A percentile compares a stretch with the other conserved stretches of the same genome.
phyloP scores from a whole-genome alignment of 345 rosid genomes.

The Euphorbia lathyris region DNA sequence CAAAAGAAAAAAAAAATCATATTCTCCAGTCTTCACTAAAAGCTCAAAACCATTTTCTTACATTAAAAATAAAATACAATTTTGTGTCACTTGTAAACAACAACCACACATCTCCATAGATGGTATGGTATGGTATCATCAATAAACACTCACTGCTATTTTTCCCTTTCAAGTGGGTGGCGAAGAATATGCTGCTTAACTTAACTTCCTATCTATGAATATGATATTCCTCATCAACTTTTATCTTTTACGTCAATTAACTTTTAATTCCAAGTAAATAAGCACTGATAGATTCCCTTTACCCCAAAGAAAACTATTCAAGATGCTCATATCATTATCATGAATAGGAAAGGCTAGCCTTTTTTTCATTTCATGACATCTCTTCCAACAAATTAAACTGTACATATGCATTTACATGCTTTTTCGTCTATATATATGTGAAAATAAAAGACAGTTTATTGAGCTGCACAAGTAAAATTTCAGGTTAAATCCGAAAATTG shows the following conservation, averaged over 20 bases:
- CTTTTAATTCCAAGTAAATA: constrained; percentile 7
- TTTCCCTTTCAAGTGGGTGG: constrained; percentile 1
- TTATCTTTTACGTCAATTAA: constrained; percentile 24
- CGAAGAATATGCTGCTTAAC: constrained; percentile 5
- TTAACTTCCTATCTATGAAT: too few species aligned
- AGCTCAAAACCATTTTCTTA: too few species aligned
- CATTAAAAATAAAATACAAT: too few species aligned
- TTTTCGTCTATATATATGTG: too few species aligned
- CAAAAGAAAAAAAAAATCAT: too few species aligned
- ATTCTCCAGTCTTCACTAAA: too few species aligned
- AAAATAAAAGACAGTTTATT: background rate
- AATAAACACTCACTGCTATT: too few species aligned
- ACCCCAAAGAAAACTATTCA: constrained; percentile 1
- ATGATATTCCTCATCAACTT: constrained; percentile 22
- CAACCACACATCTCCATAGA: background rate
- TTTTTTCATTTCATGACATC: background rate
- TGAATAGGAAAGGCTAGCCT: background rate
- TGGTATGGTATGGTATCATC: background rate
- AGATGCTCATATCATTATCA: background rate
- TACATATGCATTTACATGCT: too few species aligned
- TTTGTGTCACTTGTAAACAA: too few species aligned
- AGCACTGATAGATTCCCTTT: constrained; percentile 17
- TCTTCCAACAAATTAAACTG: background rate
- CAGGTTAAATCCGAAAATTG: background rate
- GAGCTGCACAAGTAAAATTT: background rate